Evolutionary conservation across 345 rosid species (phyloP), one percentile per base, ranked within the genome.

Genomic region (Trapa bicornis): DNA sequence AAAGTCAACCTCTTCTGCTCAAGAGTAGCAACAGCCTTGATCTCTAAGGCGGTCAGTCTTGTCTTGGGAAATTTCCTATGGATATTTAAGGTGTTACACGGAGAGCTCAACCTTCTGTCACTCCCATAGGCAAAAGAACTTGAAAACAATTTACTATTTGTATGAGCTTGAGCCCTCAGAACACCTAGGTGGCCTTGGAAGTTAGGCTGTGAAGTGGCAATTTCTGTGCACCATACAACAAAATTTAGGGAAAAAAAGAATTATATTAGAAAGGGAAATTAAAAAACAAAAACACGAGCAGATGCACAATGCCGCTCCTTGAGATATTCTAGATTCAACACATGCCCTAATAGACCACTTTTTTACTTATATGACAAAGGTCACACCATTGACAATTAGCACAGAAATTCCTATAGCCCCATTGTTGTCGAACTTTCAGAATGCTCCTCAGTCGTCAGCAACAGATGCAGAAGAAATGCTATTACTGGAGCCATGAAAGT

Each of bases 201-300:
- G 74, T 80, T 84, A 77, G 88, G 82, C 75, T 87, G 91, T 72
- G 81, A 77, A 69, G 83, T 76, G 73, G 83, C 86, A 77, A 88
- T 85, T 78, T 88, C 98, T 89, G 79, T 74, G 65, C 66, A 69
- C 61, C 47, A 76, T 47, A 61, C 3, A 68, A 47, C 13, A 64
- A 63, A 36, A 35, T 35, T 48, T 3, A 35, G 47, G 58, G 11
- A 10, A 22, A 16, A 6, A 53, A 17, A 1, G 1, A 22, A n/a
- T 6, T 22, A 8, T n/a, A 11, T 4, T 54, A 6, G 33, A 54
- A 54, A 4, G 22, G 54, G 16, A 54, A 54, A 6, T 2, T 10
- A n/a, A n/a, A 2, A 11, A 22, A 22, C 29, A 54, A 54, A 54
- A 22, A 22, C 29, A 35, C 16, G 12, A 16, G 32, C 37, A 29